Evolutionary conservation across 768 basidiomycete species (phyloP).

Genomic region (Auricularia sp.): DNA sequence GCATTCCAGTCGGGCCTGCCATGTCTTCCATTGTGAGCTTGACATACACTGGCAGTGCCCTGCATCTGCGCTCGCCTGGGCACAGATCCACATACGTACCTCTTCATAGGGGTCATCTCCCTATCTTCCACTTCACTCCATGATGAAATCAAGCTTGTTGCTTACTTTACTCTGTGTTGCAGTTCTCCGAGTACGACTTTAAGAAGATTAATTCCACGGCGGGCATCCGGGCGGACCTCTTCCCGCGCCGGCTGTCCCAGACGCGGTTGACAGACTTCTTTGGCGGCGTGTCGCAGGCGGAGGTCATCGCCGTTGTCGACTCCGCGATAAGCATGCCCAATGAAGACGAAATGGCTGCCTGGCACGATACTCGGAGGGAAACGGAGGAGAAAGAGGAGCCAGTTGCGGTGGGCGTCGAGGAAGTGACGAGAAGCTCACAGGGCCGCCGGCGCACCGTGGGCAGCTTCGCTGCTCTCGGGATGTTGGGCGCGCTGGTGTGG

Average conservation of each 20-base stretch:
- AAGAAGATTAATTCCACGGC: constrained; percentile 71
- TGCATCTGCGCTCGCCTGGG: not conserved
- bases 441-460: no score
- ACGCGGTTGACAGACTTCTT: constrained; percentile 76
- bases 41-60: not conserved
- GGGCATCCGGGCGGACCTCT: constrained; percentile 83
- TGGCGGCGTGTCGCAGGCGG: constrained; percentile 78
- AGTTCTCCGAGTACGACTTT: constrained; percentile 78
- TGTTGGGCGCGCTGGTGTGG: no score
- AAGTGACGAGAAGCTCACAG: no score
- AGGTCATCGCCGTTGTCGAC: constrained; percentile 31
- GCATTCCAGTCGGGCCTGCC: no score
- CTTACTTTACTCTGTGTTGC: not conserved
- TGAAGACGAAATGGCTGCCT: not conserved
- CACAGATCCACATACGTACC: not conserved
- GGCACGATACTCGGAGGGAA: not conserved
- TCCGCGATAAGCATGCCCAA: not conserved
- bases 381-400: no score
- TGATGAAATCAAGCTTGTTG: not conserved
- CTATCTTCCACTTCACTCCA: no score
- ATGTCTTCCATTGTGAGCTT: not conserved
- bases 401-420: no score
- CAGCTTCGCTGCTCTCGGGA: no score
- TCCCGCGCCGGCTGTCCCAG: constrained; percentile 41
- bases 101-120: no score